These are phyloP conservation scores for Xylaria telfairii DNA, from an alignment of 495 filamentous ascomycete genomes.

Conservation along the genomic window DNA sequence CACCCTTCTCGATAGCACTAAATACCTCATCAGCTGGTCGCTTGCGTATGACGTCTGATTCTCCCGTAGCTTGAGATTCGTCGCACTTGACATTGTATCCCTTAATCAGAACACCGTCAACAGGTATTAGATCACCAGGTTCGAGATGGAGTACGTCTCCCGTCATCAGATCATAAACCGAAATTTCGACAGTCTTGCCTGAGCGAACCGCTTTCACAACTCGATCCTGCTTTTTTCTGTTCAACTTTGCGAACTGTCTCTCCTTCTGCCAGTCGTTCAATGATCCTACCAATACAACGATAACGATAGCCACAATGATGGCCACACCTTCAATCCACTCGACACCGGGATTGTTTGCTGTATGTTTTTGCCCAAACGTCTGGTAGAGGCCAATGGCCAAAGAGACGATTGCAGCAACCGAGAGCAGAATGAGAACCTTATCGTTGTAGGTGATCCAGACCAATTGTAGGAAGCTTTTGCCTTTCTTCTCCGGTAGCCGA, in stretches of 20 bases:
- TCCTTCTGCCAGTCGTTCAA: constrained; percentile 83
- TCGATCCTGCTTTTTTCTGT: constrained; percentile 81
- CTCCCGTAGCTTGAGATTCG: constrained; percentile 83
- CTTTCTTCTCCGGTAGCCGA: constrained; percentile 73
- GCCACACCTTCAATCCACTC: constrained; percentile 85
- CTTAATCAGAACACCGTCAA: constrained; percentile 74
- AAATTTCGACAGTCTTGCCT: constrained; percentile 73
- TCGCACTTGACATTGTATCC: constrained; percentile 81
- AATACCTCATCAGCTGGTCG: constrained; percentile 77
- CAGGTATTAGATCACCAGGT: constrained; percentile 76
- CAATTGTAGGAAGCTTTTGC: constrained; percentile 71
- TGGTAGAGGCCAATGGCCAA: constrained; percentile 77
- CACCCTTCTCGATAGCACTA: constrained; percentile 75
- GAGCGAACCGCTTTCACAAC: constrained; percentile 78
- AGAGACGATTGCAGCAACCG: constrained; percentile 74
- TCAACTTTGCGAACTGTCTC: constrained; percentile 78
- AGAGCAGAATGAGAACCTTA: constrained; percentile 79
- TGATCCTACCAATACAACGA: constrained; percentile 77
- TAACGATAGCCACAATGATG: constrained; percentile 76
- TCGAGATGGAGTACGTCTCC: constrained; percentile 77
- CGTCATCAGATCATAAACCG: constrained; percentile 72
- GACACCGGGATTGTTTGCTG: constrained; percentile 53
- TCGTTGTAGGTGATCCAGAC: constrained; percentile 91
- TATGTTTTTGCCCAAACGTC: constrained; percentile 54
- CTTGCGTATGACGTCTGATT: constrained; percentile 83